phyloP scores from a whole-genome alignment of 495 filamentous ascomycete species.

The Gamarada debralockiae region DNA sequence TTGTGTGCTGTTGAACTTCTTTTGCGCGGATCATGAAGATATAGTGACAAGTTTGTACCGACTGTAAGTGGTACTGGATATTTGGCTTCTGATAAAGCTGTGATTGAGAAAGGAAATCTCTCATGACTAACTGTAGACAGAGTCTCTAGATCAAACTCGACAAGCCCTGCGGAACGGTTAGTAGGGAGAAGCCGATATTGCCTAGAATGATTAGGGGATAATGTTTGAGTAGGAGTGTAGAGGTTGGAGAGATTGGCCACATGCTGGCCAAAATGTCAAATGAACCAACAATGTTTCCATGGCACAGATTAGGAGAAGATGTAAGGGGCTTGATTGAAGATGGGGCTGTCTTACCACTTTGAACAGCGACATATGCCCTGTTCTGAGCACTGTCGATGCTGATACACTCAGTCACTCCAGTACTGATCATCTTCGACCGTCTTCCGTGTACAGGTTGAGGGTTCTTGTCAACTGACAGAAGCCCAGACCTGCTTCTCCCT shows the following conservation, averaged over 20 bases:
- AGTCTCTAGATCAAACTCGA: slow-evolving; percentile 81
- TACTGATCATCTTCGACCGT: slow-evolving; percentile 45
- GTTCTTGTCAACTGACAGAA: slow-evolving; percentile 35
- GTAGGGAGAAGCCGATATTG: too few relatives aligned
- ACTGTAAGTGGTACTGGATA: slow-evolving; percentile 75
- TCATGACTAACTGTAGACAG: slow-evolving; percentile 67
- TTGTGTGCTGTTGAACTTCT: slow-evolving; percentile 16
- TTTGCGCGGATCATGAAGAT: slow-evolving; percentile 75
- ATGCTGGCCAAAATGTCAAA: neutral
- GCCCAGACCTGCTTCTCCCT: slow-evolving; percentile 51
- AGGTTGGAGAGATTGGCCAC: too few relatives aligned
- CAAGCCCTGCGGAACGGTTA: slow-evolving; percentile 43
- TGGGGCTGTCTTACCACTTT: slow-evolving; percentile 47
- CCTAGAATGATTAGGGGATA: too few relatives aligned
- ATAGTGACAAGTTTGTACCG: slow-evolving; percentile 76
- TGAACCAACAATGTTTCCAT: neutral
- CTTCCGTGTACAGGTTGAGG: slow-evolving; percentile 9
- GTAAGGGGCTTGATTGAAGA: neutral
- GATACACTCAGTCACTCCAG: slow-evolving; percentile 79
- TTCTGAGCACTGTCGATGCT: slow-evolving; percentile 70
- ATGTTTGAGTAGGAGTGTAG: too few relatives aligned
- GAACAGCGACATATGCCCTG: slow-evolving; percentile 73
- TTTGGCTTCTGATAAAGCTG: slow-evolving; percentile 73
- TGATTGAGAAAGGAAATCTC: slow-evolving; percentile 78
- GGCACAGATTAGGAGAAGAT: neutral